Evolutionary conservation across 352 stramenopile species (phyloP), one percentile per base, ranked within the genome.

Genomic region (Globisporangium spiculum): DNA sequence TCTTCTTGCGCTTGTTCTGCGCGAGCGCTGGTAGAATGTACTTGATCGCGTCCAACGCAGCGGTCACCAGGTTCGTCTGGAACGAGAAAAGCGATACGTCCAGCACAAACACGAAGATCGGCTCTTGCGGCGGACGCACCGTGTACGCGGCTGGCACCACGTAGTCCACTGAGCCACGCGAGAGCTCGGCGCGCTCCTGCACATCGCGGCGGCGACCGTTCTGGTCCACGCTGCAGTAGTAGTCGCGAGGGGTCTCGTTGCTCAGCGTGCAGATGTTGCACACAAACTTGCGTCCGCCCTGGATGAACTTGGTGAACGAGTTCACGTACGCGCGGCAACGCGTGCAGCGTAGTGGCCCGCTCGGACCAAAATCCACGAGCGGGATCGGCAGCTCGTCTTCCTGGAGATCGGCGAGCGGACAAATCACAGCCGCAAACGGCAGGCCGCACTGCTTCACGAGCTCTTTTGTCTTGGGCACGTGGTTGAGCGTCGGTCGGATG

Each of bases 181-280:
- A 88, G 26, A 97, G 78, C 73, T 97, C 90, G 0, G 84, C 77
- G 24, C 89, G 88, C 63, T 94, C 81, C 57, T 92, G 75, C 53
- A 91, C 85, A 61, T 96, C 89, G 36, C 88, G 87, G 3, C 89
- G 89, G 10, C 83, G 86, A 36, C 89, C 89, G 50, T 93, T 90
- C 70, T 93, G 87, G 69, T 97, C 90, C 71, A 94, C 83, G 57
- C 78, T 89, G 81, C 89, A 94, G 69, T 96, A 93, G 68, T 96
- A 97, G 53, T 95, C 84, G 0, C 86, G 81, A 10, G 89, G 87
- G 6, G 88, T 92, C 65, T 96, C 83, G 73, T 96, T 96, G 67
- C 86, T 71, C 4, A 94, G 80, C 63, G 80, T 76, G 67, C 90
- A 97, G 66, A 97, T 92, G 75, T 97, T 96, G 80, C 90, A 97